Evolutionary conservation across 164 flowering plant genomes (phyloP), one percentile per base, ranked within the genome.

Genomic region (Pachysandra terminalis): DNA sequence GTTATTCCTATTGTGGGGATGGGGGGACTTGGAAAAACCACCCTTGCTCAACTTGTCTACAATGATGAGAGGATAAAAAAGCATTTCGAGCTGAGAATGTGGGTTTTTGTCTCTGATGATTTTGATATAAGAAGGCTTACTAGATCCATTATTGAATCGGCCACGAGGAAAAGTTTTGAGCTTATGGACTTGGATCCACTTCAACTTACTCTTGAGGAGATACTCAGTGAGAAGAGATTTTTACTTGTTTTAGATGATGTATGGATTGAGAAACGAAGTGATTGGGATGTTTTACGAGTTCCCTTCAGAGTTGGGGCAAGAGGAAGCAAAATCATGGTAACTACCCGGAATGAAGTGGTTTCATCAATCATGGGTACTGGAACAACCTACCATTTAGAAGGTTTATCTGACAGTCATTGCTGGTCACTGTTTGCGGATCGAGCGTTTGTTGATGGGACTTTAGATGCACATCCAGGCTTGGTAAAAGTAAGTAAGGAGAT

Each of bases 11-110:
- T 59, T 10, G 35, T 59, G 3, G 61, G 61, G 17, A 59, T 59
- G 61, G 61, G 37, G 10, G 61, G 61, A 19, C 21, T 54, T 25
- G 61, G 37, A 25, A 59, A 59, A 25, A 26, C 61, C 3, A 59
- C 40, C n/a, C 37, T 59, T 16, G 37, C 57, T 27, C 37, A 59
- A 25, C 14, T 10, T 0, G 25, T 59, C 35, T 59, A 59, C 61
- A 19, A 59, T 59, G 61, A 59, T 59, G 61, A 59, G 35, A 27
- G 61, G 19, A 22, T 27, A 37, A 27, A 59, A 17, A 25, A 27
- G 8, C 35, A 25, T 17, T 26, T 59, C 35, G n/a, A 59, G 5
- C 26, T 59, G 61, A 25, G 13, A 26, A 13, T 19, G 13, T 14
- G 57, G 57, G 57, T 9, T 19, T 54, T 19, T 54, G 19, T 54